A percentile compares a stretch with the other conserved stretches of the same genome.
phyloP scores from a whole-genome alignment of 2,329 filamentous ascomycete genomes.

The Harringtonia lauricola region DNA sequence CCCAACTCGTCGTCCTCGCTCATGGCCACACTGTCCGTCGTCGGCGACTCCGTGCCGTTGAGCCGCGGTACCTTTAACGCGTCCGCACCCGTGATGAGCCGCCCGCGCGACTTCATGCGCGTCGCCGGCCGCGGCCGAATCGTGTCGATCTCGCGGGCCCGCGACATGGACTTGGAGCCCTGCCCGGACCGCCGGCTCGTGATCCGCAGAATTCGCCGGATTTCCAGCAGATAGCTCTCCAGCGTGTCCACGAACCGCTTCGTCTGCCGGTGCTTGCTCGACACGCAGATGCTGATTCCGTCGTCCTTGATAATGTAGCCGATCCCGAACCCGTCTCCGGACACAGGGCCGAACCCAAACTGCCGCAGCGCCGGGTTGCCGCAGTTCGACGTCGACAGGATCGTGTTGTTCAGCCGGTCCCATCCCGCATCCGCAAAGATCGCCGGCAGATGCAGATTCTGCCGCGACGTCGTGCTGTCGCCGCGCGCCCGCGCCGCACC shows the following conservation, averaged over 20 bases:
- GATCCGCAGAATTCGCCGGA: conserved; percentile 70
- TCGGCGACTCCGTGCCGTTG: conserved; percentile 44
- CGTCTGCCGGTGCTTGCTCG: conserved; percentile 89
- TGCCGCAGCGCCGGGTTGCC: conserved; percentile 90
- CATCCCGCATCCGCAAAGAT: conserved; percentile 84
- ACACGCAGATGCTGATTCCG: conserved; percentile 79
- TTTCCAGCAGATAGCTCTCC: conserved; percentile 83
- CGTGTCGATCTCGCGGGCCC: conserved; percentile 42
- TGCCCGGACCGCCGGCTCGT: conserved; percentile 37
- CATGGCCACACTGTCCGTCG: conserved; percentile 57
- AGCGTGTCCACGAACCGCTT: conserved; percentile 80
- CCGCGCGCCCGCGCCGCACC: conserved; percentile 5
- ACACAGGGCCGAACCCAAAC: conserved; percentile 93
- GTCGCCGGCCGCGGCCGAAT: conserved; percentile 24
- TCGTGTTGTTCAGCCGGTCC: conserved; percentile 91
- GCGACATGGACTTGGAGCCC: conserved; percentile 28
- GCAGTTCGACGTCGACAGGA: conserved; percentile 96
- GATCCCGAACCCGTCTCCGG: conserved; percentile 89
- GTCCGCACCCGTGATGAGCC: conserved; percentile 54
- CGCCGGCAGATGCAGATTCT: conserved; percentile 43
- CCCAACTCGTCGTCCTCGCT: conserved; percentile 86
- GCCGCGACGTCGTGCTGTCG: conserved; percentile 13
- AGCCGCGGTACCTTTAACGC: conserved; percentile 19
- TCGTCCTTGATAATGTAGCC: conserved; percentile 99
- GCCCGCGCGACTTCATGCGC: conserved; percentile 59